phyloP scores from a whole-genome alignment of 352 stramenopile species.

The Elongisporangium undulatum region DNA sequence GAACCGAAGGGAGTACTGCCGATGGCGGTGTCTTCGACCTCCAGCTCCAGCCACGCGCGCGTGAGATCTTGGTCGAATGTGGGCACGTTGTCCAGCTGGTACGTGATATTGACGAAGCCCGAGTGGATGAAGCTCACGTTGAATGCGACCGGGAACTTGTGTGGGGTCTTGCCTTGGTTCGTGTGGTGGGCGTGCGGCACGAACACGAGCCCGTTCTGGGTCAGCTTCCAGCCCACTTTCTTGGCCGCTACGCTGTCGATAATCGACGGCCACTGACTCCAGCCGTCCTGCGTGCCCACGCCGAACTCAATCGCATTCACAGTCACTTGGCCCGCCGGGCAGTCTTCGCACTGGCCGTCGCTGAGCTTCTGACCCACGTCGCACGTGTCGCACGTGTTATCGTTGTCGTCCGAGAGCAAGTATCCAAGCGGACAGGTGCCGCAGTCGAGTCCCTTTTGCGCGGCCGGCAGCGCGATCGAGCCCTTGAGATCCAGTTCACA shows the following conservation, averaged over 20 bases:
- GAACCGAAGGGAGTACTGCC: not conserved
- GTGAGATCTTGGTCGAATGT: conserved; percentile 54
- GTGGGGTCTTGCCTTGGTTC: conserved; percentile 12
- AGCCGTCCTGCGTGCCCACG: conserved; percentile 41
- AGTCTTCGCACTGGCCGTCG: conserved; percentile 26
- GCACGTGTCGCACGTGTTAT: conserved; percentile 40
- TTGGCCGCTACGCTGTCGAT: conserved; percentile 34
- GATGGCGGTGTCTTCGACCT: conserved; percentile 24
- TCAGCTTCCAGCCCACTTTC: conserved; percentile 58
- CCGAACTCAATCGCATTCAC: conserved; percentile 55
- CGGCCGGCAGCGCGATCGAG: conserved; percentile 36
- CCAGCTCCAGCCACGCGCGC: conserved; percentile 69
- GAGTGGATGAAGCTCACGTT: conserved; percentile 49
- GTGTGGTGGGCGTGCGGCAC: conserved; percentile 12
- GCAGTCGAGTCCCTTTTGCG: conserved; percentile 35
- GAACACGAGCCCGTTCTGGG: conserved; percentile 53
- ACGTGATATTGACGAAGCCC: conserved; percentile 59
- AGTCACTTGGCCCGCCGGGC: conserved; percentile 40
- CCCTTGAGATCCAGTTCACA: conserved; percentile 42
- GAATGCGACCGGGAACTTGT: conserved; percentile 39
- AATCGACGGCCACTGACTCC: conserved; percentile 55
- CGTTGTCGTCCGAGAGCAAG: conserved; percentile 26
- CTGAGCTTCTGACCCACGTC: conserved; percentile 27
- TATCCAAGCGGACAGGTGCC: conserved; percentile 50
- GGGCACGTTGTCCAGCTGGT: conserved; percentile 52